A percentile compares a stretch with the other conserved stretches of the same genome.
These are phyloP conservation scores for Neonectria sp. DNA, from an alignment of 2,329 filamentous ascomycete genomes.

Conservation along the genomic window DNA sequence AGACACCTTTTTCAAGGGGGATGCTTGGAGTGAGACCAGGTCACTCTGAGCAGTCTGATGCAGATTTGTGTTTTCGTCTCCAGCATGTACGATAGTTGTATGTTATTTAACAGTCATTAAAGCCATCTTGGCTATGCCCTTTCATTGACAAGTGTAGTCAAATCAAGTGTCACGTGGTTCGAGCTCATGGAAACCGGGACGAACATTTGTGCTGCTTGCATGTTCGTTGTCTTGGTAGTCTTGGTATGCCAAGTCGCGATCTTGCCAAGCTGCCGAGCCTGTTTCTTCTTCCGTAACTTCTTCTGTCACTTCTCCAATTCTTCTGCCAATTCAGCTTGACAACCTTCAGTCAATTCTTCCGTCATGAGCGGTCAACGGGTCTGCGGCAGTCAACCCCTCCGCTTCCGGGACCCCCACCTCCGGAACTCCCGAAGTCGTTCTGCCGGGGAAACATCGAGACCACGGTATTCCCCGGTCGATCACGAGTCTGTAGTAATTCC, in stretches of 20 bases:
- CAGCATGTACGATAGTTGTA: constrained; percentile 29
- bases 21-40: constrained; percentile 47
- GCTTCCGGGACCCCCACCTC: not conserved
- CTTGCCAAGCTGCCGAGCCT: not conserved
- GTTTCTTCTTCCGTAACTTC: not conserved
- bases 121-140: not conserved
- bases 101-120: not conserved
- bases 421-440: not conserved
- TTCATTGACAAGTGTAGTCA: not conserved
- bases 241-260: not conserved
- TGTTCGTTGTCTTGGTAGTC: not conserved
- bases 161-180: not conserved
- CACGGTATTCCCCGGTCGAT: not conserved
- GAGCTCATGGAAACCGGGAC: not conserved
- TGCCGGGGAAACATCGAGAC: constrained; percentile 1
- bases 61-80: constrained; percentile 41
- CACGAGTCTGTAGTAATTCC: not conserved
- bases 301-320: not conserved
- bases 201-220: not conserved
- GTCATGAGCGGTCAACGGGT: not conserved
- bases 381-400: not conserved
- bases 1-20: constrained; percentile 45
- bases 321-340: not conserved
- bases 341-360: not conserved
- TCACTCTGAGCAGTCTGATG: constrained; percentile 33